phyloP scores from a whole-genome alignment of 2,329 filamentous ascomycete genomes.

The Diaporthe destruens region DNA sequence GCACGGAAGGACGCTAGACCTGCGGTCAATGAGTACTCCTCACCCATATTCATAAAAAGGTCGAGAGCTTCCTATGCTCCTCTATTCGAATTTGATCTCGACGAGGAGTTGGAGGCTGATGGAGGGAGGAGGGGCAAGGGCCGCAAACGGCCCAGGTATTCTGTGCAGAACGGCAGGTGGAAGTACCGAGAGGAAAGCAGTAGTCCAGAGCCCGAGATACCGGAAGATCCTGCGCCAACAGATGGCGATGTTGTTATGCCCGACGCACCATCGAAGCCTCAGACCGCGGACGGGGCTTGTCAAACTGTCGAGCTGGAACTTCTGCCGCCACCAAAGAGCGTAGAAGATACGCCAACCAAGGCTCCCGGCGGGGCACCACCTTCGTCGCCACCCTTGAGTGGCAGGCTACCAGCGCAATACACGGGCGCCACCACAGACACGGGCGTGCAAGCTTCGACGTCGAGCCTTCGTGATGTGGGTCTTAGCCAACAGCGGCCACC shows the following conservation, averaged over 20 bases:
- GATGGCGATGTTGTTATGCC: conserved; percentile 34
- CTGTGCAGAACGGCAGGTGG: conserved; percentile 78
- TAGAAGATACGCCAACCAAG: conserved; percentile 28
- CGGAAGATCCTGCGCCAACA: conserved; percentile 40
- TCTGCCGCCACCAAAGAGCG: conserved; percentile 33
- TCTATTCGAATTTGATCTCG: conserved; percentile 72
- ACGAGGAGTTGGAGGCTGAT: conserved; percentile 77
- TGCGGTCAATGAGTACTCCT: conserved; percentile 70
- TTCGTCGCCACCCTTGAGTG: neutral
- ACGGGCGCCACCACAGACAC: conserved; percentile 8
- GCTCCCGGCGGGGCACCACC: neutral
- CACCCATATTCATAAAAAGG: conserved; percentile 84
- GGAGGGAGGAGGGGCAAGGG: conserved; percentile 69
- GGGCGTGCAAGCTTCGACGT: conserved; percentile 27
- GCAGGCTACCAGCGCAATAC: neutral
- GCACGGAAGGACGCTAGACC: conserved; percentile 41
- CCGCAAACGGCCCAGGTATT: conserved; percentile 78
- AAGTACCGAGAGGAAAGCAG: conserved; percentile 78
- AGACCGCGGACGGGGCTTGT: conserved; percentile 49
- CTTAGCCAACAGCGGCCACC: neutral
- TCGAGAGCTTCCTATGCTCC: conserved; percentile 77
- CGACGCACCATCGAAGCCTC: conserved; percentile 42
- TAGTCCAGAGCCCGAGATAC: conserved; percentile 70
- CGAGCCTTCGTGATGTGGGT: neutral
- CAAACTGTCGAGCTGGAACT: conserved; percentile 49